Evolutionary conservation across 2,329 filamentous ascomycete species (phyloP).

Genomic region (Zymoseptoria ardabiliae): DNA sequence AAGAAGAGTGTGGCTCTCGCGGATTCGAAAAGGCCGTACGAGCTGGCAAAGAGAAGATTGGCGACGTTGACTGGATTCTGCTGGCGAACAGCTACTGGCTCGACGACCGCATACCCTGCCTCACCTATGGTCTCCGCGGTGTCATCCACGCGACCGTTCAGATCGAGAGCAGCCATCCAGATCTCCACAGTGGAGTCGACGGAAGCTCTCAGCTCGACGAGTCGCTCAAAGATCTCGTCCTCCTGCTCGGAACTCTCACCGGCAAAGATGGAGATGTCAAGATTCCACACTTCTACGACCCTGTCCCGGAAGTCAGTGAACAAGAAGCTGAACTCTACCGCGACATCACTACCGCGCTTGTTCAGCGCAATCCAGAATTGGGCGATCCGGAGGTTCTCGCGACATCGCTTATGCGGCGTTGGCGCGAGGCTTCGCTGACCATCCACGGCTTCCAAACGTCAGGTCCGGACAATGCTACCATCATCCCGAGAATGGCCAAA

Average conservation of each 20-base stretch:
- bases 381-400: slow-evolving; percentile 64
- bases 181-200: slow-evolving; percentile 94
- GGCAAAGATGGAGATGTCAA: slow-evolving; percentile 72
- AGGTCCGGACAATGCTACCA: slow-evolving; percentile 76
- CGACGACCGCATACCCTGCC: slow-evolving; percentile 86
- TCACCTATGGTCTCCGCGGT: slow-evolving; percentile 89
- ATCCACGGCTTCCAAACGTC: slow-evolving; percentile 91
- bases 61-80: slow-evolving; percentile 86
- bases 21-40: slow-evolving; percentile 81
- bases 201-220: slow-evolving; percentile 86
- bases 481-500: slow-evolving; percentile 84
- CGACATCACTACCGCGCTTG: slow-evolving; percentile 71
- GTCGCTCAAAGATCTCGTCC: slow-evolving; percentile 81
- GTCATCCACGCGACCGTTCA: slow-evolving; percentile 90
- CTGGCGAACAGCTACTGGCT: slow-evolving; percentile 98
- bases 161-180: slow-evolving; percentile 76
- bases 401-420: slow-evolving; percentile 79
- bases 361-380: slow-evolving; percentile 61
- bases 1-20: slow-evolving; percentile 89
- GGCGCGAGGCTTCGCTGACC: slow-evolving; percentile 90
- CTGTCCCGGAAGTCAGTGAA: slow-evolving; percentile 64
- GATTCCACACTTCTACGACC: slow-evolving; percentile 83
- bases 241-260: slow-evolving; percentile 74
- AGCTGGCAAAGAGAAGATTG: slow-evolving; percentile 75
- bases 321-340: slow-evolving; percentile 76